Conservation (phyloP, 495 filamentous ascomycete genomes). For the Aspergillus asperescens region DNA sequence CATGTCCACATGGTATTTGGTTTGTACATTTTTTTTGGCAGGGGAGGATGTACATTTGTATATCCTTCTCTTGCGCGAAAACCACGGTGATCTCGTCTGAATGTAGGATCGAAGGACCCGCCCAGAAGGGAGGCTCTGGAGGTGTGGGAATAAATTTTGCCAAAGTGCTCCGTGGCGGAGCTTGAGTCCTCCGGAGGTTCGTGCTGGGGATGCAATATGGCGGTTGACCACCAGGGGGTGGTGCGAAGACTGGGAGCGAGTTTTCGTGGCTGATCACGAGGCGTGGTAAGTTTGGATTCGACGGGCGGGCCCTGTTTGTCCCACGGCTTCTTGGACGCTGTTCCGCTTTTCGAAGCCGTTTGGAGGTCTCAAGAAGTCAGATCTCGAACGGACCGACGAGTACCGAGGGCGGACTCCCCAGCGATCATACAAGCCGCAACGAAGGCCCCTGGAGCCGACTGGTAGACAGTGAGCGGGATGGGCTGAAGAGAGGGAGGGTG, state of each 20-base stretch:
- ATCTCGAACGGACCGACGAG: constrained; percentile 7
- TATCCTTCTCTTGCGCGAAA: constrained; percentile 56
- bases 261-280: not conserved
- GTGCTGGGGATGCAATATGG: constrained; percentile 34
- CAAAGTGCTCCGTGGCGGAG: constrained; percentile 44
- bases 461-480: not conserved
- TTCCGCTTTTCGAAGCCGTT: constrained; percentile 2
- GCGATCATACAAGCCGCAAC: constrained; percentile 14
- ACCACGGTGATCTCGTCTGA: constrained; percentile 40
- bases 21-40: constrained; percentile 53
- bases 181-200: constrained; percentile 27
- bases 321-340: not conserved
- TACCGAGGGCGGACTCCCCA: constrained; percentile 4
- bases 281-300: not conserved
- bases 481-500: constrained; percentile 1
- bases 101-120: constrained; percentile 51
- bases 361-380: constrained; percentile 17
- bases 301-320: constrained; percentile 3
- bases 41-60: constrained; percentile 33
- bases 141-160: constrained; percentile 58
- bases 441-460: not conserved
- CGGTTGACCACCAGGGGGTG: constrained; percentile 31
- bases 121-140: constrained; percentile 62
- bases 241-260: not conserved
- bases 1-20: constrained; percentile 84